A percentile compares a stretch with the other conserved stretches of the same genome.
Conservation (phyloP, 2,329 filamentous ascomycete genomes). For the Epichloe sylvatica region DNA sequence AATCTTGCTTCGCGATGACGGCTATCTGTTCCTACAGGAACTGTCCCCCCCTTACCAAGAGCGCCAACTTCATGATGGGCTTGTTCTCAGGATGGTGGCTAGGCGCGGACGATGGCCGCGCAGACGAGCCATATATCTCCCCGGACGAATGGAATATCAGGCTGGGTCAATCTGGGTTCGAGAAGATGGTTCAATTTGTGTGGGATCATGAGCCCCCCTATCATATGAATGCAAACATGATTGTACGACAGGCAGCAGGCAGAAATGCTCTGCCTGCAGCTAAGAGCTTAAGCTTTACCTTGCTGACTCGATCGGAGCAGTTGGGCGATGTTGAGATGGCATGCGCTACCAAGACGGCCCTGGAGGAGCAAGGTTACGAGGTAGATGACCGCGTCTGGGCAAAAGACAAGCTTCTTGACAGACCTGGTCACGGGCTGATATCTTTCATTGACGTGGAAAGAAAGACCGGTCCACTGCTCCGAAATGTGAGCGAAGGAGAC, state of each 20-base stretch:
- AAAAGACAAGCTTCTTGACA: too few species aligned
- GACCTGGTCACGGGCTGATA: too few species aligned
- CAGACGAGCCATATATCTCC: background rate
- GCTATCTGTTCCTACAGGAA: constrained; percentile 5
- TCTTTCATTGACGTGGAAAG: too few species aligned
- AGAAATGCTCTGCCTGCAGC: too few species aligned
- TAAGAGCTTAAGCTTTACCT: too few species aligned
- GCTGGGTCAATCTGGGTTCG: constrained; percentile 1
- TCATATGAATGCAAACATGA: background rate
- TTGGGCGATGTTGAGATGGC: too few species aligned
- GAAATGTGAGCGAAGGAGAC: too few species aligned
- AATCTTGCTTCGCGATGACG: constrained; percentile 4
- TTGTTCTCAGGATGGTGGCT: background rate
- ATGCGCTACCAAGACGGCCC: too few species aligned
- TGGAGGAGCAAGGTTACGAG: too few species aligned
- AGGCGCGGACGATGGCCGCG: background rate
- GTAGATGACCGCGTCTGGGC: too few species aligned
- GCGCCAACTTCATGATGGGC: constrained; percentile 1
- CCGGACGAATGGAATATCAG: background rate
- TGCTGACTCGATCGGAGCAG: too few species aligned
- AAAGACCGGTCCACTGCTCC: too few species aligned
- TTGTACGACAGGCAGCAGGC: background rate
- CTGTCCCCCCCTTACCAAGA: background rate
- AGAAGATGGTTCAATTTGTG: background rate
- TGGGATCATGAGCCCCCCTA: background rate